Percentiles rank a stretch among this genome's conserved stretches.
Evolutionary conservation across 768 basidiomycete species (phyloP).

Genomic region (Mycena olivaceomarginata): DNA sequence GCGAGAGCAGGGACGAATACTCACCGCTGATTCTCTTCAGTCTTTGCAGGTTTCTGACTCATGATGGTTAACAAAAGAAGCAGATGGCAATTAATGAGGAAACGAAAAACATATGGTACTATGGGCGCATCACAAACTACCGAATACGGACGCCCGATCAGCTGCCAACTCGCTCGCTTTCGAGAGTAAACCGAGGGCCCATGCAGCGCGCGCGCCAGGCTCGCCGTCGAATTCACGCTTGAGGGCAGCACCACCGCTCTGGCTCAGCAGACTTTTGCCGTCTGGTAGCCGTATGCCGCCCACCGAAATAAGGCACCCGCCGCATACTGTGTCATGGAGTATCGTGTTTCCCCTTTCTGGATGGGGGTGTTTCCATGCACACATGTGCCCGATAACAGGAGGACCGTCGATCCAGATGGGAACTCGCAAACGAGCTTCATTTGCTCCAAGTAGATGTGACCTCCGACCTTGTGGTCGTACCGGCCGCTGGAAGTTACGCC

Average conservation of each 20-base stretch:
- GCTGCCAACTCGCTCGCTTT: neutral
- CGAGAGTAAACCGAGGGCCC: neutral
- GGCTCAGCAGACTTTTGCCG: neutral
- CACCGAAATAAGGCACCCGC: slow-evolving; percentile 29
- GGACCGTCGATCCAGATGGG: slow-evolving; percentile 1
- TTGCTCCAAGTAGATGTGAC: slow-evolving; percentile 31
- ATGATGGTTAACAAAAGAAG: too few relatives aligned
- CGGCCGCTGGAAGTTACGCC: slow-evolving; percentile 6
- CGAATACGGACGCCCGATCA: slow-evolving; percentile 11
- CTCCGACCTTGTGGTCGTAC: slow-evolving; percentile 26
- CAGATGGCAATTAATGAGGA: too few relatives aligned
- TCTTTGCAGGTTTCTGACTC: too few relatives aligned
- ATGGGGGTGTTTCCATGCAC: slow-evolving; percentile 41
- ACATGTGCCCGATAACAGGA: slow-evolving; percentile 4
- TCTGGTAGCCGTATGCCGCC: slow-evolving; percentile 6
- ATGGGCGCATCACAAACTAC: neutral
- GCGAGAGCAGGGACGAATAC: too few relatives aligned
- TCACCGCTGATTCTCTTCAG: too few relatives aligned
- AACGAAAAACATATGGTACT: too few relatives aligned
- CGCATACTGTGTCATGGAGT: slow-evolving; percentile 48
- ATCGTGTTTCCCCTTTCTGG: slow-evolving; percentile 36
- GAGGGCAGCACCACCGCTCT: neutral
- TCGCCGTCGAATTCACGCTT: neutral
- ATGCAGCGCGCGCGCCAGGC: neutral
- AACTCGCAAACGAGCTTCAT: slow-evolving; percentile 42